A percentile compares a stretch with the other conserved stretches of the same genome.
Conservation (phyloP, 2,329 filamentous ascomycete genomes). For the Metarhizium rileyi region DNA sequence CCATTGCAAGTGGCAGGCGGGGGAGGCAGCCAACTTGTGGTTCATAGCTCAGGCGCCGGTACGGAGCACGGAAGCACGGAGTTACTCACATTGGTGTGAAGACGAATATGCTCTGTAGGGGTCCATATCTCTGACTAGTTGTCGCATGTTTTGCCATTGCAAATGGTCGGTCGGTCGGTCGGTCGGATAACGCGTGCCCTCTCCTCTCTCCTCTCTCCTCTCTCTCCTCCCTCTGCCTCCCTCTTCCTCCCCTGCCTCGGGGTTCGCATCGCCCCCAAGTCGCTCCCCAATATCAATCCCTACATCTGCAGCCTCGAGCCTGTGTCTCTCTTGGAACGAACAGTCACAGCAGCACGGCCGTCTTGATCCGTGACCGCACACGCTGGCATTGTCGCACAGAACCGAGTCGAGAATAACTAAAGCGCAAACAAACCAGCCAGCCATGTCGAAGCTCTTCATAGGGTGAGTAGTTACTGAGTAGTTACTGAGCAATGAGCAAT, state of each 20-base stretch:
- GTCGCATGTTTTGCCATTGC: slow-evolving; percentile 5
- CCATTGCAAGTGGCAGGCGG: not conserved
- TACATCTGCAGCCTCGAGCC: slow-evolving; percentile 3
- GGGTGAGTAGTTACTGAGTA: too few species aligned
- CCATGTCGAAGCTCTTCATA: slow-evolving; percentile 92
- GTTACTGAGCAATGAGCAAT: too few species aligned
- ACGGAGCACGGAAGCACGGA: too few species aligned
- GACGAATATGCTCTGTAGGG: slow-evolving; percentile 3
- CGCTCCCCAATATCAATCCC: slow-evolving; percentile 6
- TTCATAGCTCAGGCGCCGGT: slow-evolving; percentile 4
- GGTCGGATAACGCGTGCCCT: too few species aligned
- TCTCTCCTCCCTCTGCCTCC: too few species aligned
- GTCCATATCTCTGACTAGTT: slow-evolving; percentile 5
- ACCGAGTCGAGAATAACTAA: slow-evolving; percentile 1
- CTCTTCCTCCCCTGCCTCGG: slow-evolving; percentile 2
- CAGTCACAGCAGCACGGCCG: not conserved
- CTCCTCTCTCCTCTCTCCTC: too few species aligned
- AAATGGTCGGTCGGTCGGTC: not conserved
- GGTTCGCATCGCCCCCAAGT: slow-evolving; percentile 1
- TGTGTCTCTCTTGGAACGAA: not conserved
- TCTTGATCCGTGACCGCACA: not conserved
- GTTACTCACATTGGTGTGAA: too few species aligned
- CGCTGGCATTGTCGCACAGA: slow-evolving; percentile 2
- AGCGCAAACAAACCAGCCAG: slow-evolving; percentile 12
- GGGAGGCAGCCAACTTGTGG: slow-evolving; percentile 2